Percentiles rank a stretch among this genome's conserved stretches.
phyloP scores from a whole-genome alignment of 2,329 filamentous ascomycete genomes.

The Penicillium sclerotiorum region DNA sequence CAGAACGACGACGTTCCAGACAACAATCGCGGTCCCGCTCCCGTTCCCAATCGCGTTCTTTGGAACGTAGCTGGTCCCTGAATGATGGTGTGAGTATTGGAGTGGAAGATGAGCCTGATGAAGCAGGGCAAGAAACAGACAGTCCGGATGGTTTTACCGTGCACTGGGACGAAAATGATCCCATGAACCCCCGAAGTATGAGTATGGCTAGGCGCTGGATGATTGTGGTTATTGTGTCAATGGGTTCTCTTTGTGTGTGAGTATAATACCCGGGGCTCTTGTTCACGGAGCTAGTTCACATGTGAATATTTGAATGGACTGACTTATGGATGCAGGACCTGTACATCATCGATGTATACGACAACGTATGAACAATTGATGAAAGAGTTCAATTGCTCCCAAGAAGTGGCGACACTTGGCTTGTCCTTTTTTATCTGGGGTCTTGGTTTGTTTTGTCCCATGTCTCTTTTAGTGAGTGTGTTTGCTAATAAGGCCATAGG shows the following conservation, averaged over 20 bases:
- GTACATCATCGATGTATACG: slow-evolving; percentile 85
- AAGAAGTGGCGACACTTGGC: slow-evolving; percentile 75
- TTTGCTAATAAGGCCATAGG: slow-evolving; percentile 29
- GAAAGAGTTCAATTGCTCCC: slow-evolving; percentile 70
- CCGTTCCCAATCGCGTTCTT: slow-evolving; percentile 22
- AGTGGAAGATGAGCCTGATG: slow-evolving; percentile 26
- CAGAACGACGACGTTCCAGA: background rate
- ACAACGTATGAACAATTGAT: slow-evolving; percentile 78
- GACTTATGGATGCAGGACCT: slow-evolving; percentile 65
- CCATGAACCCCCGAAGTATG: slow-evolving; percentile 73
- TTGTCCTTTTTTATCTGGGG: slow-evolving; percentile 83
- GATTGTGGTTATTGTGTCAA: slow-evolving; percentile 73
- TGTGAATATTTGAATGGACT: too few relatives aligned
- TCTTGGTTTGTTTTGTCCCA: slow-evolving; percentile 52
- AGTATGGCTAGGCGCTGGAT: slow-evolving; percentile 71
- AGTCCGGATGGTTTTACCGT: slow-evolving; percentile 63
- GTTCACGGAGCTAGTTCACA: too few relatives aligned
- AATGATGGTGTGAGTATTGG: slow-evolving; percentile 38
- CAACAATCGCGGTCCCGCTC: too few relatives aligned
- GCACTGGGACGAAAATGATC: slow-evolving; percentile 74
- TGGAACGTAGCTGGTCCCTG: slow-evolving; percentile 39
- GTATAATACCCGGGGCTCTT: slow-evolving; percentile 44
- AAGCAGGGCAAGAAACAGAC: slow-evolving; percentile 21
- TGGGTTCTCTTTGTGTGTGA: slow-evolving; percentile 80
- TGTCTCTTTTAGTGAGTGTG: background rate